Percentiles rank a stretch among this genome's conserved stretches.
Conservation (phyloP, 805 yeast species). For the Cyberlindnera maclurae region DNA sequence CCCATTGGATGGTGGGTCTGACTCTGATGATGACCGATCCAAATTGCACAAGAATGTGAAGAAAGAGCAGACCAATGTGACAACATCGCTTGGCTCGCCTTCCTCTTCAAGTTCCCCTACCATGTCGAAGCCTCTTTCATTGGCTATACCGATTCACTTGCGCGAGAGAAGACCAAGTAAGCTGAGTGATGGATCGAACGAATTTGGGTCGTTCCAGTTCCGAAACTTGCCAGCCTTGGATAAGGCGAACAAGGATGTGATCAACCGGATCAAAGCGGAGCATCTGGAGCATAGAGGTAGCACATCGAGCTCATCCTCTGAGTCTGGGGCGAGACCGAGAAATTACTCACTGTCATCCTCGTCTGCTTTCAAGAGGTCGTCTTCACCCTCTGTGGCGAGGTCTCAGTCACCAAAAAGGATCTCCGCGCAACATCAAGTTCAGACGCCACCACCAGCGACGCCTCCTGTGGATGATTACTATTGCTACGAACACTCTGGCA, state of each 20-base stretch:
- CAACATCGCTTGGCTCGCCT: slow-evolving; percentile 23
- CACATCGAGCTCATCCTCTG: slow-evolving; percentile 31
- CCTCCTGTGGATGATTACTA: slow-evolving; percentile 27
- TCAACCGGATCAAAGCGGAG: slow-evolving; percentile 78
- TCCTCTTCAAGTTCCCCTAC: slow-evolving; percentile 29
- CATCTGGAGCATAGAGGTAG: slow-evolving; percentile 45
- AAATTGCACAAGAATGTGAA: not conserved
- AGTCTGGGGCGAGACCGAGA: slow-evolving; percentile 16
- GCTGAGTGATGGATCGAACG: slow-evolving; percentile 52
- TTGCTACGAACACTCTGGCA: slow-evolving; percentile 24
- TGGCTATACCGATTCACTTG: slow-evolving; percentile 47
- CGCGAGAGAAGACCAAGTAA: slow-evolving; percentile 71
- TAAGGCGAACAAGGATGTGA: slow-evolving; percentile 88
- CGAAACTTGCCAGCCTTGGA: slow-evolving; percentile 86
- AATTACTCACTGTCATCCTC: slow-evolving; percentile 26
- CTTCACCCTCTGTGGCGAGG: slow-evolving; percentile 31
- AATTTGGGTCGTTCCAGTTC: slow-evolving; percentile 91
- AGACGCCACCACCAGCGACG: slow-evolving; percentile 21
- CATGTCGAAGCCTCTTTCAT: slow-evolving; percentile 28
- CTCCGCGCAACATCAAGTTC: slow-evolving; percentile 3
- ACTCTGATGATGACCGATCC: slow-evolving; percentile 19
- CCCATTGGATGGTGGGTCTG: slow-evolving; percentile 34
- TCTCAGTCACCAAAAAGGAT: slow-evolving; percentile 1
- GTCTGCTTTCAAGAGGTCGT: slow-evolving; percentile 39
- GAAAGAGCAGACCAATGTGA: slow-evolving; percentile 2